Evolutionary conservation across 305 asterid genomes (phyloP), one percentile per base, ranked within the genome.

Genomic region (Withania somnifera): DNA sequence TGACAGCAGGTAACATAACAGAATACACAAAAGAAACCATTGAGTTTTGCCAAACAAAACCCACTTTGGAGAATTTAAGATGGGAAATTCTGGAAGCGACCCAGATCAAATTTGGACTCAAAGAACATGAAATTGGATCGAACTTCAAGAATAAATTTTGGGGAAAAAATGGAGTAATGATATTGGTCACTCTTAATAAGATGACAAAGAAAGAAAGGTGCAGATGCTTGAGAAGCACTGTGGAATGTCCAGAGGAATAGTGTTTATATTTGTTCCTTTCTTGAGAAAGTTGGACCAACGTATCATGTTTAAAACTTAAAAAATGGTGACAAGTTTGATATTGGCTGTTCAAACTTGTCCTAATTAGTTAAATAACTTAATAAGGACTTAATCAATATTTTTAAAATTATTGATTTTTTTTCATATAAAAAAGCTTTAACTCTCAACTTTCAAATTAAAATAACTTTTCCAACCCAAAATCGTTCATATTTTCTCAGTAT

Each of bases 1-100:
- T 28, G 28, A 75, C n/a, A 11, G 80, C 36, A 75, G 79, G 42
- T 3, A 58, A 75, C 42, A 50, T 10, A 50, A 28, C 30, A 11
- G 80, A 73, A 73, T 60, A 58, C 79, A 51, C 79, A 73, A 73
- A 24, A 24, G 79, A 75, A 51, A 51, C 63, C 80, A 51, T 75
- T 51, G 47, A 47, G 57, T 22, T 22, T 42, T 3, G 22, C 38
- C 13, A 51, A 24, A 17, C 42, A 73, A 47, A 73, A 73, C 24
- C 58, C 79, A 26, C 2, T 73, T 73, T 14, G 47, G 28, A 17
- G n/a, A 75, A 28, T 50, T 75, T 17, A 75, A 50, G 63, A 75
- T 75, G 63, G 47, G 80, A 17, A 17, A 75, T 50, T 50, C n/a
- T 47, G 63, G 47, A 26, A 11, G 13, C 47, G 79, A 47, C 79